Conservation (phyloP, 2,329 filamentous ascomycete species). For the Xylariales sp. region DNA sequence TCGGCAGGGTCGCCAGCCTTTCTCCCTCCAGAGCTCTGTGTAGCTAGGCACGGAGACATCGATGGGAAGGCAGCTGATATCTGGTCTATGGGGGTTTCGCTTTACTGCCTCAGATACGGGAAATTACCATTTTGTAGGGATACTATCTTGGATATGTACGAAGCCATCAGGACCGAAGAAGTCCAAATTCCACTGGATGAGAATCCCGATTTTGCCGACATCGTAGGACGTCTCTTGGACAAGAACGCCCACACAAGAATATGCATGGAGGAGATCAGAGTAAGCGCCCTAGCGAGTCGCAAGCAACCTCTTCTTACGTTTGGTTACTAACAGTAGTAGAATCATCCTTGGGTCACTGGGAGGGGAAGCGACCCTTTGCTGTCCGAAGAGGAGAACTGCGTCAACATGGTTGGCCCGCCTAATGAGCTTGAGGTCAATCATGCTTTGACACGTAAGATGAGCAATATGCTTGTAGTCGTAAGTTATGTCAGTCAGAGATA, state of each 20-base stretch:
- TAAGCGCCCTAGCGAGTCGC: conserved; percentile 49
- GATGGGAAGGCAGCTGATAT: conserved; percentile 90
- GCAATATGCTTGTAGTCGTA: conserved; percentile 79
- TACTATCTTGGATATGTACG: conserved; percentile 80
- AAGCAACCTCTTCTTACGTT: not conserved
- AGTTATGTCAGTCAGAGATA: conserved; percentile 15
- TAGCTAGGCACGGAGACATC: conserved; percentile 78
- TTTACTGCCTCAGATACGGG: conserved; percentile 90
- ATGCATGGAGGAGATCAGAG: conserved; percentile 74
- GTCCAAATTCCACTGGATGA: conserved; percentile 58
- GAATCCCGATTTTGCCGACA: conserved; percentile 65
- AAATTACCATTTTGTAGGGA: conserved; percentile 78
- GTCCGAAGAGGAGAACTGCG: conserved; percentile 79
- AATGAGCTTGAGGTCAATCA: conserved; percentile 87
- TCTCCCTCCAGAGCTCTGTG: conserved; percentile 86
- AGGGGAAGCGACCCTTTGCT: conserved; percentile 73
- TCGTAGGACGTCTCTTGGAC: conserved; percentile 71
- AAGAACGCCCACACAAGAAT: conserved; percentile 84
- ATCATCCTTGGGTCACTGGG: conserved; percentile 90
- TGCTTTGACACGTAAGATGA: conserved; percentile 88
- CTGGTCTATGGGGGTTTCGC: conserved; percentile 96
- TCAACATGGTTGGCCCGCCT: conserved; percentile 72
- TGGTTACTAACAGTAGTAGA: conserved; percentile 44
- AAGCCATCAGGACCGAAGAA: conserved; percentile 74
- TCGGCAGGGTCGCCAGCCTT: conserved; percentile 94